Percentiles rank a stretch among this genome's conserved stretches.
Evolutionary conservation across 352 stramenopile species (phyloP).

Genomic region (Labyrinthula sp.): DNA sequence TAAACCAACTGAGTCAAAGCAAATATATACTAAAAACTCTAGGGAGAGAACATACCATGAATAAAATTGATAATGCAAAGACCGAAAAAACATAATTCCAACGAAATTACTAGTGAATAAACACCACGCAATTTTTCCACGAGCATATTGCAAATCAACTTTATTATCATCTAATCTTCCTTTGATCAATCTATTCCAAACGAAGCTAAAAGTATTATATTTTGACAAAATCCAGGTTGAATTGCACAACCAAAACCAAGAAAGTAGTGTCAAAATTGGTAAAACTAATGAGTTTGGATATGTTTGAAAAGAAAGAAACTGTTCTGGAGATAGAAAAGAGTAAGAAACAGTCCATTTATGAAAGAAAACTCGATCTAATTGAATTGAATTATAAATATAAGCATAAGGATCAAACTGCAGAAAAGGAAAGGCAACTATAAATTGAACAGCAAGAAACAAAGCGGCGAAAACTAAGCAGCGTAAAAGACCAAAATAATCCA

Average conservation of each 20-base stretch:
- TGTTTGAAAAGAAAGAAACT: constrained; percentile 48
- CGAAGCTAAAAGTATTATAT: neutral
- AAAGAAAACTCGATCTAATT: constrained; percentile 89
- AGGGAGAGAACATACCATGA: constrained; percentile 82
- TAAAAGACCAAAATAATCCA: constrained; percentile 51
- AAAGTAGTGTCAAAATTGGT: constrained; percentile 29
- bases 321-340: constrained; percentile 60
- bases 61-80: constrained; percentile 90
- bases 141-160: neutral
- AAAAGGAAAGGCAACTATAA: constrained; percentile 76
- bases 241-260: constrained; percentile 12
- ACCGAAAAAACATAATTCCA: constrained; percentile 80
- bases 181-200: neutral
- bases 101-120: constrained; percentile 83
- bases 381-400: constrained; percentile 87
- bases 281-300: constrained; percentile 40
- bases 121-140: constrained; percentile 36
- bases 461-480: constrained; percentile 55
- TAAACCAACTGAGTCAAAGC: constrained; percentile 43
- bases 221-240: constrained; percentile 7
- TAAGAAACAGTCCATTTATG: constrained; percentile 98
- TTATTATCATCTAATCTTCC: neutral
- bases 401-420: constrained; percentile 69
- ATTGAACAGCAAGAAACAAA: constrained; percentile 70
- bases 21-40: constrained; percentile 70